These are phyloP conservation scores for Vanrija sp. DNA, from an alignment of 1,284 basidiomycete genomes.

Conservation along the genomic window DNA sequence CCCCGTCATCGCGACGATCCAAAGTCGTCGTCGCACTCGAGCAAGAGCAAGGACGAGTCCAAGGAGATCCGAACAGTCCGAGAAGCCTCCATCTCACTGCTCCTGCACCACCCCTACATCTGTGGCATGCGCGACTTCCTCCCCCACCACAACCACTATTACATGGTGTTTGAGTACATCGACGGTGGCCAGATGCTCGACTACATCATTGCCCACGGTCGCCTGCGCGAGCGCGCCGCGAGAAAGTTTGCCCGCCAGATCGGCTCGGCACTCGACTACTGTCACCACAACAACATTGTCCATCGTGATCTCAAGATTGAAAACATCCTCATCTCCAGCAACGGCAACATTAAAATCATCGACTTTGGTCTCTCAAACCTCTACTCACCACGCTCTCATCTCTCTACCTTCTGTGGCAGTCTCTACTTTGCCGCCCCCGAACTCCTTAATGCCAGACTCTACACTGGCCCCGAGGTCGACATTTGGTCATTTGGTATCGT, in stretches of 20 bases:
- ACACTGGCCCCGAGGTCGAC: slow-evolving; percentile 96
- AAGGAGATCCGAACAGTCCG: slow-evolving; percentile 95
- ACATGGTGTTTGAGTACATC: slow-evolving; percentile 99
- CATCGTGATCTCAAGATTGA: slow-evolving; percentile 98
- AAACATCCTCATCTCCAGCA: slow-evolving; percentile 97
- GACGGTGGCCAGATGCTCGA: slow-evolving; percentile 99
- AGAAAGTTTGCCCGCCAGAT: slow-evolving; percentile 97
- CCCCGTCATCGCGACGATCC: slow-evolving; percentile 62
- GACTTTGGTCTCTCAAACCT: slow-evolving; percentile 98
- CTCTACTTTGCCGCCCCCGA: slow-evolving; percentile 98
- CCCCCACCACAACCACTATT: slow-evolving; percentile 91
- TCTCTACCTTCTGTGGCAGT: slow-evolving; percentile 94
- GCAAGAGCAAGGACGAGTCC: slow-evolving; percentile 75
- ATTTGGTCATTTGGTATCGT: slow-evolving; percentile 99
- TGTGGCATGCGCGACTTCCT: slow-evolving; percentile 99
- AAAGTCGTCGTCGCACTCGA: slow-evolving; percentile 33
- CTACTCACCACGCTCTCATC: slow-evolving; percentile 77
- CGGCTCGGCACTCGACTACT: slow-evolving; percentile 91
- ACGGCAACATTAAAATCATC: slow-evolving; percentile 99
- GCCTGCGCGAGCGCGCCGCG: slow-evolving; percentile 88
- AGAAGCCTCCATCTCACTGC: slow-evolving; percentile 87
- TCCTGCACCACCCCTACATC: slow-evolving; percentile 96
- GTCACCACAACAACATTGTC: slow-evolving; percentile 95
- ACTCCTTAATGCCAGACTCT: slow-evolving; percentile 90
- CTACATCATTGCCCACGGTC: slow-evolving; percentile 98